Evolutionary conservation across 2,329 filamentous ascomycete species (phyloP).

Genomic region (Xylaria sp.): DNA sequence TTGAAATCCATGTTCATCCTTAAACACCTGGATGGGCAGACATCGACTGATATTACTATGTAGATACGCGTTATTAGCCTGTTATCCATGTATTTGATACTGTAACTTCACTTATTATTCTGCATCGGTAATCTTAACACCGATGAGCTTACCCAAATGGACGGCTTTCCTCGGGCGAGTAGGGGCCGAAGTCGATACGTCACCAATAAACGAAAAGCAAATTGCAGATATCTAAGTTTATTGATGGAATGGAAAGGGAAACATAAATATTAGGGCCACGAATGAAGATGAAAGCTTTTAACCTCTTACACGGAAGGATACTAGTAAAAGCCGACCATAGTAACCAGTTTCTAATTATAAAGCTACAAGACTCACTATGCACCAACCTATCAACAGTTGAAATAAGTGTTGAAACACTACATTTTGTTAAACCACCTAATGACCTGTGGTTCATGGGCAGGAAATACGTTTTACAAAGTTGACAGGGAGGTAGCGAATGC

Average conservation of each 20-base stretch:
- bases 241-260: background rate
- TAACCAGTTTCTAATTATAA: background rate
- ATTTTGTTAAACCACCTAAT: background rate
- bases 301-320: background rate
- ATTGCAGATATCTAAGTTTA: background rate
- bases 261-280: background rate
- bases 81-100: background rate
- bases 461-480: background rate
- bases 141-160: background rate
- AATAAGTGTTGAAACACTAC: too few relatives aligned
- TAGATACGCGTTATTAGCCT: background rate
- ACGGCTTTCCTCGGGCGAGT: slow-evolving; percentile 23
- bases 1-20: background rate
- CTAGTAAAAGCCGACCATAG: background rate
- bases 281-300: background rate
- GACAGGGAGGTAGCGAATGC: background rate
- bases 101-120: background rate
- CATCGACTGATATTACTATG: background rate
- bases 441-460: background rate
- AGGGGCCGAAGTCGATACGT: slow-evolving; percentile 20
- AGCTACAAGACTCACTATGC: background rate
- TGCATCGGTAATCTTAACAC: slow-evolving; percentile 6
- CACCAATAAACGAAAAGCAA: background rate
- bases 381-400: too few relatives aligned
- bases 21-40: slow-evolving; percentile 1